Evolutionary conservation across 2,329 filamentous ascomycete genomes (phyloP).

Genomic region (Penicillium olsonii): DNA sequence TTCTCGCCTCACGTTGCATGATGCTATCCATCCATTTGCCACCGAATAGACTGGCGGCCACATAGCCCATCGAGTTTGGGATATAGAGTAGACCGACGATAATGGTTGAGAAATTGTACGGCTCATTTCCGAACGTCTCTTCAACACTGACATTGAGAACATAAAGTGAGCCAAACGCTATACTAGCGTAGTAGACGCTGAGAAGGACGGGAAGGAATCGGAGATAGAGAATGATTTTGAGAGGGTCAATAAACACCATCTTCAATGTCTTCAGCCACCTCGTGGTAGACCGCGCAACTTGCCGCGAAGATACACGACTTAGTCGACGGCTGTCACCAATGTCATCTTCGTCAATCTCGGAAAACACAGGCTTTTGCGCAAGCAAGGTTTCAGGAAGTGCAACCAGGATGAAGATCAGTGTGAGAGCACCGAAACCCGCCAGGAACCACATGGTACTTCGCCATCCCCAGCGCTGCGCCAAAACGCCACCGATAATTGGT

Average conservation of each 20-base stretch:
- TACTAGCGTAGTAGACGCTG: constrained; percentile 71
- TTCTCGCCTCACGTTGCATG: constrained; percentile 75
- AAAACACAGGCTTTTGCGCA: constrained; percentile 30
- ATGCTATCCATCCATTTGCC: constrained; percentile 79
- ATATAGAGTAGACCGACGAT: constrained; percentile 76
- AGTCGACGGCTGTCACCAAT: constrained; percentile 32
- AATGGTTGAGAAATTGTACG: constrained; percentile 69
- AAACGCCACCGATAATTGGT: constrained; percentile 73
- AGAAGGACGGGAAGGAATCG: constrained; percentile 73
- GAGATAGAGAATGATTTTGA: constrained; percentile 70
- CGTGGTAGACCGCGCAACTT: constrained; percentile 61
- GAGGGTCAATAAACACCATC: constrained; percentile 69
- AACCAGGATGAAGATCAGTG: constrained; percentile 44
- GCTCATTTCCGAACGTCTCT: constrained; percentile 63
- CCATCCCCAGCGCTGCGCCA: constrained; percentile 73
- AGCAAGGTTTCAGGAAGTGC: constrained; percentile 48
- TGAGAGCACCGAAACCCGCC: constrained; percentile 63
- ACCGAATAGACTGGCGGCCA: constrained; percentile 67
- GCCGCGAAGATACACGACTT: constrained; percentile 61
- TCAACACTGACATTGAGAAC: constrained; percentile 77
- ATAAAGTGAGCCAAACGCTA: constrained; percentile 75
- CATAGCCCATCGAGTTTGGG: constrained; percentile 73
- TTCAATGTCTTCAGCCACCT: constrained; percentile 57
- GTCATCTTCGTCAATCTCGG: constrained; percentile 29
- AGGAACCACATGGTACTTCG: constrained; percentile 77